phyloP scores from a whole-genome alignment of 176 grass and related monocot genomes.

The Aegilops tauschii region DNA sequence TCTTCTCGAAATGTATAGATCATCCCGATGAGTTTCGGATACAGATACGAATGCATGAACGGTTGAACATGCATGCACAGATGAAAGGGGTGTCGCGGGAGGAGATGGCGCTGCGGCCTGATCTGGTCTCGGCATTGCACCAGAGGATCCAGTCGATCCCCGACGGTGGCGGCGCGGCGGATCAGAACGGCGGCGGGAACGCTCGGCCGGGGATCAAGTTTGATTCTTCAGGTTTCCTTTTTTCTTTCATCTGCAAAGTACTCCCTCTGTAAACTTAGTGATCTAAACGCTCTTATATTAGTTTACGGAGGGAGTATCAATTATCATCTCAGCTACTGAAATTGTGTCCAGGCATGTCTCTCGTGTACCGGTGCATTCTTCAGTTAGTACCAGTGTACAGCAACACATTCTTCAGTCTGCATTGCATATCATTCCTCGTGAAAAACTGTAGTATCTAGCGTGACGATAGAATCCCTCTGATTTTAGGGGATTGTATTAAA shows the following conservation, averaged over 20 bases:
- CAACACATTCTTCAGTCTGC: background rate
- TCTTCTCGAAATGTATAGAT: background rate
- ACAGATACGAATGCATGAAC: background rate
- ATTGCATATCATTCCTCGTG: background rate
- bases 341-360: background rate
- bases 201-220: conserved; percentile 59
- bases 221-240: conserved; percentile 52
- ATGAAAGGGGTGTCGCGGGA: conserved; percentile 71
- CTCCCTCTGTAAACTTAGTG: too few relatives aligned
- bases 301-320: too few relatives aligned
- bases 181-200: conserved; percentile 43
- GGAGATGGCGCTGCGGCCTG: conserved; percentile 46
- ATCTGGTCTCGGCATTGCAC: conserved; percentile 64
- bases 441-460: background rate
- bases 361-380: background rate
- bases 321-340: background rate
- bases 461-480: background rate
- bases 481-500: too few relatives aligned
- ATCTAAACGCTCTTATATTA: too few relatives aligned
- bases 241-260: background rate
- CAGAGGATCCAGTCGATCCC: conserved; percentile 74
- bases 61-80: conserved; percentile 16
- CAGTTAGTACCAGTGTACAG: background rate
- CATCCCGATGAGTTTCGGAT: background rate
- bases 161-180: conserved; percentile 21